These are phyloP conservation scores for Starmera caribaea DNA, from an alignment of 805 yeast species.

Conservation along the genomic window DNA sequence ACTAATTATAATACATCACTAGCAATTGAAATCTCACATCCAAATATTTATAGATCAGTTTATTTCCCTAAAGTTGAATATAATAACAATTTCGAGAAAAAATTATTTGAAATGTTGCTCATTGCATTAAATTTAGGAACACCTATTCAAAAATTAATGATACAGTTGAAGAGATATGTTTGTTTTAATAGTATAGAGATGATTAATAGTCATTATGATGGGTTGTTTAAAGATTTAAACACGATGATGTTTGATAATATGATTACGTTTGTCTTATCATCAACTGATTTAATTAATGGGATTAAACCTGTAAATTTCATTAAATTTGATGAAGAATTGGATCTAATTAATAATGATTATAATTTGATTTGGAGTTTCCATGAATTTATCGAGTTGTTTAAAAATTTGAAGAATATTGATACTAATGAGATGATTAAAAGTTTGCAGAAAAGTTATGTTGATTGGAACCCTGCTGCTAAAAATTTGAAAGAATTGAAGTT, in stretches of 20 bases:
- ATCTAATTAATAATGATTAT: slow-evolving; percentile 23
- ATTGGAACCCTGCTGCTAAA: slow-evolving; percentile 11
- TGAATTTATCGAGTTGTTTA: slow-evolving; percentile 26
- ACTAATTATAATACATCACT: slow-evolving; percentile 43
- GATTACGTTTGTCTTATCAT: slow-evolving; percentile 17
- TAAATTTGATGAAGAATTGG: slow-evolving; percentile 4
- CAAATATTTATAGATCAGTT: slow-evolving; percentile 45
- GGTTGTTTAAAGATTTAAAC: slow-evolving; percentile 16
- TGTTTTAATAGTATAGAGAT: slow-evolving; percentile 18
- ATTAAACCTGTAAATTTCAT: neutral
- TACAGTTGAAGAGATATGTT: slow-evolving; percentile 36
- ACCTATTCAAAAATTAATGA: slow-evolving; percentile 29
- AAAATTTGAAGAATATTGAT: slow-evolving; percentile 23
- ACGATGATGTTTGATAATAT: slow-evolving; percentile 16
- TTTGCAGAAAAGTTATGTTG: slow-evolving; percentile 5
- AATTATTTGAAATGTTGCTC: slow-evolving; percentile 35
- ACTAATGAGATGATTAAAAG: slow-evolving; percentile 6
- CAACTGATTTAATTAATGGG: slow-evolving; percentile 14
- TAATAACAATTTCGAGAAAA: slow-evolving; percentile 28
- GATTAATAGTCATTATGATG: slow-evolving; percentile 9
- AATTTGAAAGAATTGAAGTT: slow-evolving; percentile 12
- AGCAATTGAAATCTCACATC: slow-evolving; percentile 44
- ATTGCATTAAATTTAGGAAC: slow-evolving; percentile 42
- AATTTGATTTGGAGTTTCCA: slow-evolving; percentile 34
- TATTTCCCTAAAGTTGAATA: slow-evolving; percentile 31